Base-by-base conservation (phyloP, 139 green algal species). In the Chlorella sp. region DNA sequence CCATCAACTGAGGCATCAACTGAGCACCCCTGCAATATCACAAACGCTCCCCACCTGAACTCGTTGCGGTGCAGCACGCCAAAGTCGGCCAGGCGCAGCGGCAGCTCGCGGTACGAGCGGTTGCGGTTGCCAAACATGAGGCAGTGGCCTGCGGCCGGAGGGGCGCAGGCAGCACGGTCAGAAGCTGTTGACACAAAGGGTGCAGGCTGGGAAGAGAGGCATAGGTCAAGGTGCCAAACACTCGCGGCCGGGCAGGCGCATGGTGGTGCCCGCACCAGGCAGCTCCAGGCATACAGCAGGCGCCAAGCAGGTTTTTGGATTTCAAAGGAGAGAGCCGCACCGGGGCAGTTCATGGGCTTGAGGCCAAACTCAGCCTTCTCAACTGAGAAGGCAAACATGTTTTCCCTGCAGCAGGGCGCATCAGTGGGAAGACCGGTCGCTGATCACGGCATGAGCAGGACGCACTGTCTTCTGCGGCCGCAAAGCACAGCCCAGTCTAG, bases 301-400 rank as follows among this genome's bases (percentile, higher is more conserved):
- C 72, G 21, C 7, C 25, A 17, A 67, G n/a, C n/a, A n/a, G n/a
- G n/a, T n/a, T n/a, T n/a, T n/a, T n/a, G n/a, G n/a, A n/a, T n/a
- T n/a, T n/a, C n/a, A n/a, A n/a, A n/a, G n/a, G n/a, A n/a, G n/a
- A n/a, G n/a, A n/a, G n/a, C n/a, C 85, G 23, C 67, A 94, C 92
- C 95, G 32, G 97, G 97, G 91, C 97, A 99, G 92, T 99, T 99
- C 97, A 99, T 99, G 67, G 97, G 97, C 88, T 99, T 99, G 15
- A 98, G 85, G 4, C 96, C 96, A 84, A 95, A 99, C 91, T 98
- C 93, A 80, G 92, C 84, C 93, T 98, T 98, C 91, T 99, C 95
- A 25, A 99, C 93, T 32, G 97, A 83, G 86, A 99, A 96, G 44
- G 63, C 83, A 84, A 99, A 99, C 97, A 99, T 99, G 94, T 99